Evolutionary conservation across 176 grass and related monocot genomes (phyloP).

Genomic region (Alopecurus myosuroides): DNA sequence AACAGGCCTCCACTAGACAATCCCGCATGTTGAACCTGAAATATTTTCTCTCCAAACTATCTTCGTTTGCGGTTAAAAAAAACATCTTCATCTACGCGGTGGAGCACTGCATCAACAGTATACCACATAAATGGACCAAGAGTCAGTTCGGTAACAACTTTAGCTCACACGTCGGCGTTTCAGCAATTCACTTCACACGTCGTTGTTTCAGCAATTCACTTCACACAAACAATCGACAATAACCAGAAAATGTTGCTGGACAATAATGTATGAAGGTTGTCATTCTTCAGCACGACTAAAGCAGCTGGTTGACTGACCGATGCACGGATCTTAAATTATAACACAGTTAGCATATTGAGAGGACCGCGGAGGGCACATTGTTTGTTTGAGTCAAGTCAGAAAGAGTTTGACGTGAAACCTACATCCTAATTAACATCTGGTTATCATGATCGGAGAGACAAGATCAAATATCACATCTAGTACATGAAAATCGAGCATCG

Average conservation of each 20-base stretch:
- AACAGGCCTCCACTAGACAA: conserved; percentile 81
- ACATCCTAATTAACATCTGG: background rate
- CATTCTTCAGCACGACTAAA: background rate
- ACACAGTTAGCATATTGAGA: background rate
- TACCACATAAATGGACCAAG: background rate
- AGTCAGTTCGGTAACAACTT: background rate
- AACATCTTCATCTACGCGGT: conserved; percentile 58
- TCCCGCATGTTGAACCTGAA: conserved; percentile 83
- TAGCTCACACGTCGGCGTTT: background rate
- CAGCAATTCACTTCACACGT: too few relatives aligned
- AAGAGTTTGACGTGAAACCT: background rate
- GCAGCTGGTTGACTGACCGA: background rate
- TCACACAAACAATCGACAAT: too few relatives aligned
- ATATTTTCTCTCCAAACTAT: conserved; percentile 87
- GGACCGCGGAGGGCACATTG: background rate
- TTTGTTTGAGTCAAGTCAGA: background rate
- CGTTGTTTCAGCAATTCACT: too few relatives aligned
- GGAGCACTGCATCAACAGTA: conserved; percentile 41
- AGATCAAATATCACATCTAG: too few relatives aligned
- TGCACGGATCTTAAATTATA: background rate
- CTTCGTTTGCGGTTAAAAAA: conserved; percentile 62
- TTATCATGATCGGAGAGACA: background rate
- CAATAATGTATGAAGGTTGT: background rate
- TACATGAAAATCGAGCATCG: too few relatives aligned
- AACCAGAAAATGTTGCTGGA: background rate